Conservation (phyloP, 345 rosid genomes). For the Salix purpurea region DNA sequence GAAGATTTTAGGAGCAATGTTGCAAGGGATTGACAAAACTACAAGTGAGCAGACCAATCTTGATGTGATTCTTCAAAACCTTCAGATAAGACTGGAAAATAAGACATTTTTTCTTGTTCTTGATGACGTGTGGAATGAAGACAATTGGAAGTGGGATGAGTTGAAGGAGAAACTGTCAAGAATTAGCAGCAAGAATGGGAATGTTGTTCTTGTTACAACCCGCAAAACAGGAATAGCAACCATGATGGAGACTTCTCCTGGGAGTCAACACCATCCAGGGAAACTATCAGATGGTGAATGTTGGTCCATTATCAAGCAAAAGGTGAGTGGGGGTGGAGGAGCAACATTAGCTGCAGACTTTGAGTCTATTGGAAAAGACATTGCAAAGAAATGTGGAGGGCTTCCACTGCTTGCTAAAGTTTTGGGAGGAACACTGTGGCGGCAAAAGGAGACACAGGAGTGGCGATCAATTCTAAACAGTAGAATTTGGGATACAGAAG, state of each 20-base stretch:
- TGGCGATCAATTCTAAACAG: constrained; percentile 11
- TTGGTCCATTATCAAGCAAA: constrained; percentile 16
- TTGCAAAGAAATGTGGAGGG: constrained; percentile 22
- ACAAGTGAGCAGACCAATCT: neutral
- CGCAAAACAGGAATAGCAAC: constrained; percentile 10
- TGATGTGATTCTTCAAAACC: neutral
- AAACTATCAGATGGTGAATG: constrained; percentile 3
- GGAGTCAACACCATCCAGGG: neutral
- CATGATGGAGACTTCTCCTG: neutral
- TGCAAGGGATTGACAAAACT: neutral
- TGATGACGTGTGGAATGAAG: constrained; percentile 29
- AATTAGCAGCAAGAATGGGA: neutral
- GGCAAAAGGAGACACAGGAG: neutral
- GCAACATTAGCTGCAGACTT: neutral
- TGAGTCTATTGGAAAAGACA: constrained; percentile 9
- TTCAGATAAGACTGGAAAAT: neutral
- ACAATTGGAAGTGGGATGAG: neutral
- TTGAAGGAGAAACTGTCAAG: constrained; percentile 5
- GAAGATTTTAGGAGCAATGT: constrained; percentile 9
- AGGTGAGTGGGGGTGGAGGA: neutral
- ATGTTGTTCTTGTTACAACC: constrained; percentile 17
- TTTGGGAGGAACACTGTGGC: constrained; percentile 7
- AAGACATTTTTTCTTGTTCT: constrained; percentile 17
- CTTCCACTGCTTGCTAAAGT: constrained; percentile 14
- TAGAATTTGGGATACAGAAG: neutral